phyloP scores from a whole-genome alignment of 2,329 filamentous ascomycete genomes.

The Trichoderma atrobrunneum region DNA sequence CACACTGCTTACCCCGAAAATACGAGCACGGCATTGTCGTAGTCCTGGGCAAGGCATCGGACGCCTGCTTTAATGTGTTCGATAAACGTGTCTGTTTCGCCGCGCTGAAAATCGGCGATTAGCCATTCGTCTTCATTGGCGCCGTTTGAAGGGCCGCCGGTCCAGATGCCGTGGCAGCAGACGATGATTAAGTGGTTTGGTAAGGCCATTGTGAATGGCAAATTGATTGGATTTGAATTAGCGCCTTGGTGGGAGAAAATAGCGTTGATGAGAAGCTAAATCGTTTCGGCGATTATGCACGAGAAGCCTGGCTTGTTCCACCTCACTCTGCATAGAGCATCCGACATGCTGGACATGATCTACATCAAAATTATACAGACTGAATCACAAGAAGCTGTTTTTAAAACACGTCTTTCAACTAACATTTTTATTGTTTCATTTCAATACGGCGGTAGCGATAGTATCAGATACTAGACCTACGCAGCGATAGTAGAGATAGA shows the following conservation, averaged over 20 bases:
- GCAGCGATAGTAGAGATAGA: not conserved
- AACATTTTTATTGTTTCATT: not conserved
- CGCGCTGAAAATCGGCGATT: slow-evolving; percentile 72
- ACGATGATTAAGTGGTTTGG: slow-evolving; percentile 67
- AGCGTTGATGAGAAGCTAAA: not conserved
- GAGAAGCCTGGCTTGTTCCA: not conserved
- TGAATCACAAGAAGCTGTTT: not conserved
- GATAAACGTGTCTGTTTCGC: slow-evolving; percentile 78
- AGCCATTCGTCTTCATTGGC: slow-evolving; percentile 63
- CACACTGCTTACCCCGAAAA: slow-evolving; percentile 64
- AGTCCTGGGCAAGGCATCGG: slow-evolving; percentile 45
- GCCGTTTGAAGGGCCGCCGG: slow-evolving; percentile 54
- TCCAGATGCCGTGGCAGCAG: slow-evolving; percentile 81
- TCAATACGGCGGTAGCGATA: not conserved
- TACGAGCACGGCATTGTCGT: slow-evolving; percentile 51
- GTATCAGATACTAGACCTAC: not conserved
- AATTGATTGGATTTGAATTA: not conserved
- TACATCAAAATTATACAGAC: not conserved
- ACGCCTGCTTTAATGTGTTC: slow-evolving; percentile 69
- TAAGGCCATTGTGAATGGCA: not conserved
- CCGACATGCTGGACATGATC: not conserved
- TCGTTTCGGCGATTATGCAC: not conserved
- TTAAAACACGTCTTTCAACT: not conserved
- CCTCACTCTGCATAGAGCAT: not conserved
- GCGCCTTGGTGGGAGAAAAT: not conserved